Evolutionary conservation across 495 filamentous ascomycete genomes (phyloP), one percentile per base, ranked within the genome.

Genomic region (Trichocladium uniseriatum): DNA sequence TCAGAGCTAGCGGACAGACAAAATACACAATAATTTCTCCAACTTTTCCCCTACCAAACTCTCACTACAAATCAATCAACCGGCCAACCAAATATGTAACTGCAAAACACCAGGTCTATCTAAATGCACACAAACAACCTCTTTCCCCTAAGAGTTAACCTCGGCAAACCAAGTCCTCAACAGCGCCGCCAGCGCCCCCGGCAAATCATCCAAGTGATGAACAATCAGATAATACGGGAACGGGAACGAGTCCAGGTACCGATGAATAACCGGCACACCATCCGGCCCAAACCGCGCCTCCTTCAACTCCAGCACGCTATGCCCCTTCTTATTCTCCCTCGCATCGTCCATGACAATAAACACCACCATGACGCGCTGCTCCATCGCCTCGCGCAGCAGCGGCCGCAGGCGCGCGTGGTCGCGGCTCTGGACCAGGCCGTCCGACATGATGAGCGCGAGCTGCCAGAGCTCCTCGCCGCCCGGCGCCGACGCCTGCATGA

Each of bases 161-260:
- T 99, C 94, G 2, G 81, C 80, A 78, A 99, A 94, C 92, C 94
- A 97, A 56, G 90, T 90, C 66, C 90, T 86, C 69, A 99, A 74
- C 51, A 94, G 79, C 52, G 80, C 84, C 18, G 89, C 87, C 69
- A 97, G 65, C 45, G 95, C 87, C 18, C 82, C 81, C 19, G 94
- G 94, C 53, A 99, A 72, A 67, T 96, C 89, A 56, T 80, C 81
- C 37, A 97, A 82, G 71, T 97, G 82, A 48, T 87, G 81, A 47
- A 97, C 91, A 59, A 99, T 86, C 37, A 97, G 67, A 60, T 95
- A 99, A 69, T 95, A 97, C 59, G 80, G 79, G 65, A 99, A 99
- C 10, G 94, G 92, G 67, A 99, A 99, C 16, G 79, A 80, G 63
- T 99, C 94, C 39, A 99, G 74, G 65, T 99, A 99, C 49, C 83